phyloP scores from a whole-genome alignment of 768 basidiomycete species.

The Serendipita sp. region DNA sequence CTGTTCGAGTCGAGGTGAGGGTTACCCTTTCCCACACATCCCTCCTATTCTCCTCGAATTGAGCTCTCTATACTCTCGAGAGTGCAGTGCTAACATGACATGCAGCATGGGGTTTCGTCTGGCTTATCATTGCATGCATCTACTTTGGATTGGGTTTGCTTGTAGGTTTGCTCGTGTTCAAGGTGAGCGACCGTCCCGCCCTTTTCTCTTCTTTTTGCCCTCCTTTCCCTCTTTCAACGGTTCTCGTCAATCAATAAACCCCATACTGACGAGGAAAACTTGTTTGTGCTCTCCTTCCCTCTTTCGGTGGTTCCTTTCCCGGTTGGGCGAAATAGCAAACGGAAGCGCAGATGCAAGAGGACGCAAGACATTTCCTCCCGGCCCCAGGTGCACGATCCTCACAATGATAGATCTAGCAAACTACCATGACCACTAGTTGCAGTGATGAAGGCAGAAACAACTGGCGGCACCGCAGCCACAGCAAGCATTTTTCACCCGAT shows the following conservation, averaged over 20 bases:
- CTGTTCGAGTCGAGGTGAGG: conserved; percentile 59
- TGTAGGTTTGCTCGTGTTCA: conserved; percentile 68
- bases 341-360: conserved; percentile 34
- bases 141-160: conserved; percentile 67
- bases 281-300: neutral
- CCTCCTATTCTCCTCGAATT: too few species aligned
- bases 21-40: neutral
- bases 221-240: neutral
- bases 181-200: conserved; percentile 28
- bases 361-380: conserved; percentile 44
- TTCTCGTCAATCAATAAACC: too few species aligned
- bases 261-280: neutral
- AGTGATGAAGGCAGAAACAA: neutral
- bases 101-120: conserved; percentile 80
- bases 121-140: conserved; percentile 58
- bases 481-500: too few species aligned
- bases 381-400: neutral
- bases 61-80: too few species aligned
- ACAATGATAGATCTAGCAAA: neutral
- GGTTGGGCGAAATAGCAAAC: conserved; percentile 32
- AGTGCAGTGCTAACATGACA: conserved; percentile 6
- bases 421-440: neutral
- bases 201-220: conserved; percentile 5
- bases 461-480: too few species aligned
- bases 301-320: neutral